These are phyloP conservation scores for Xylaria curta DNA, from an alignment of 495 filamentous ascomycete species.

Conservation along the genomic window DNA sequence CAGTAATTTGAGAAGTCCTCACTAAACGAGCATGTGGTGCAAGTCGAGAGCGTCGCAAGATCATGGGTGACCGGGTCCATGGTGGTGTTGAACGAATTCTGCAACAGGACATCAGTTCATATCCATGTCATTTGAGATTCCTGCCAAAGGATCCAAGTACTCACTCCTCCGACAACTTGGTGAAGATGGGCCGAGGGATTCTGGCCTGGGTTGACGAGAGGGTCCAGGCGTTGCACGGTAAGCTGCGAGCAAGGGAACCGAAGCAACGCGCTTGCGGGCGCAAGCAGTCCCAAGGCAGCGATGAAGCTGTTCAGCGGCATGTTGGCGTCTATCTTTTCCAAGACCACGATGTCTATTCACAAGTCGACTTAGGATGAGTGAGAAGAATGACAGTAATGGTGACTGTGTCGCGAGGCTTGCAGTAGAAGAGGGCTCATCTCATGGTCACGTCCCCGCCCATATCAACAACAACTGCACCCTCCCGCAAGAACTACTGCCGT, in stretches of 20 bases:
- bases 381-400: background rate
- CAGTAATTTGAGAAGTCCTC: conserved; percentile 55
- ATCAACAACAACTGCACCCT: background rate
- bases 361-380: background rate
- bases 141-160: conserved; percentile 42
- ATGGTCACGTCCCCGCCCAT: background rate
- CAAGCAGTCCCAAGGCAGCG: conserved; percentile 52
- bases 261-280: conserved; percentile 51
- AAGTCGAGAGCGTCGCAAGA: conserved; percentile 43
- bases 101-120: background rate
- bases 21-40: conserved; percentile 48
- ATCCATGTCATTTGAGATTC: background rate
- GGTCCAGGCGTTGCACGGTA: conserved; percentile 51
- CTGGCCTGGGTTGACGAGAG: conserved; percentile 47
- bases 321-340: conserved; percentile 4
- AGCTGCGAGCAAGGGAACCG: conserved; percentile 55
- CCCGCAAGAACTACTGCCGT: conserved; percentile 31
- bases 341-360: background rate
- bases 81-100: conserved; percentile 45
- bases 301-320: conserved; percentile 51
- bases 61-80: conserved; percentile 46
- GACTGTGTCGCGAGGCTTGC: conserved; percentile 1
- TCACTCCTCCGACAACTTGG: conserved; percentile 58
- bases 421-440: background rate
- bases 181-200: conserved; percentile 52